These are phyloP conservation scores for Poa pratensis DNA, from an alignment of 176 grass and related monocot genomes.

Conservation along the genomic window DNA sequence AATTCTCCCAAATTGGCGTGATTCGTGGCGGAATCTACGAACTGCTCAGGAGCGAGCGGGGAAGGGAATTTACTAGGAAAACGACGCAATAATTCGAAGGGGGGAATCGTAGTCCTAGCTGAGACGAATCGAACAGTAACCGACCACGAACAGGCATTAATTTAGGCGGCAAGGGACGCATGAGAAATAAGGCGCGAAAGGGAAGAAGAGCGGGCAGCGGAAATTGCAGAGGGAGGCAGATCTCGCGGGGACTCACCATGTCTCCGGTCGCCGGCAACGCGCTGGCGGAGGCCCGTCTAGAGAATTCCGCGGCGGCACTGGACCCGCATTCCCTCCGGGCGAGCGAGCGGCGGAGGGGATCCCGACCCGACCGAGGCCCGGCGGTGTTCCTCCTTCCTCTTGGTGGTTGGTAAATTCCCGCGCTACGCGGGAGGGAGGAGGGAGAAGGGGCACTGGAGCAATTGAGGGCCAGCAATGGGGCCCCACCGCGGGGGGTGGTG, in stretches of 20 bases:
- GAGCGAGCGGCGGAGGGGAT: neutral
- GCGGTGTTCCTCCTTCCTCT: neutral
- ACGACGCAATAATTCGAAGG: neutral
- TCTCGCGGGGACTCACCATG: constrained; percentile 52
- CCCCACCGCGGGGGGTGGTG: neutral
- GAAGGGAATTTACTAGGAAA: neutral
- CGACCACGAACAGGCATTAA: neutral
- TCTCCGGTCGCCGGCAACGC: neutral
- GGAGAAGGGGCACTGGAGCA: neutral
- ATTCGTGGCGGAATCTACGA: constrained; percentile 1
- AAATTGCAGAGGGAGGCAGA: neutral
- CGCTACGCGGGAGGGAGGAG: neutral
- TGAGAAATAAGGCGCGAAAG: neutral
- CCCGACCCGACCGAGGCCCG: neutral
- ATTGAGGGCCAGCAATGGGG: constrained; percentile 27
- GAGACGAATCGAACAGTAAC: constrained; percentile 41
- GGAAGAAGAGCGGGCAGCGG: neutral
- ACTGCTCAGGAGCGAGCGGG: neutral
- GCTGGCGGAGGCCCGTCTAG: constrained; percentile 23
- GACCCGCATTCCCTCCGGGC: constrained; percentile 61
- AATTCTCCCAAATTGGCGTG: neutral
- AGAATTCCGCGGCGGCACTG: neutral
- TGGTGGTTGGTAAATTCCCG: constrained; percentile 9
- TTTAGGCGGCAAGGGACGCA: neutral
- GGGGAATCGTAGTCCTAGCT: neutral